phyloP scores from a whole-genome alignment of 495 filamentous ascomycete species.

The Penicillium egyptiacum region DNA sequence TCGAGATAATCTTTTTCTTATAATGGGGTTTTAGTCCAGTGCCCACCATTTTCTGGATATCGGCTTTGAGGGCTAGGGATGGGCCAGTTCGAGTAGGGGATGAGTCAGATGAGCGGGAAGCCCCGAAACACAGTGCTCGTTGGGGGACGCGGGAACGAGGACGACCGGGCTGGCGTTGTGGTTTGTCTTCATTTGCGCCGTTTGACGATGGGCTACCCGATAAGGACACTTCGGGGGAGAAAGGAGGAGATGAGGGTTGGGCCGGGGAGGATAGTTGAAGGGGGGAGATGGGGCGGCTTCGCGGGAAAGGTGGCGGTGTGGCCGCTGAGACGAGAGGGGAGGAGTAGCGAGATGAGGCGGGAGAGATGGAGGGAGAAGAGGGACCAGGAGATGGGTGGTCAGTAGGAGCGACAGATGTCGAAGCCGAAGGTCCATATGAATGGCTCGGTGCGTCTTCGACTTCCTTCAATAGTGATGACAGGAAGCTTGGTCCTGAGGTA shows the following conservation, averaged over 20 bases:
- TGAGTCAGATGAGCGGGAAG: conserved; percentile 56
- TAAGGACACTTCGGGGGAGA: conserved; percentile 51
- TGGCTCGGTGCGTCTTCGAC: conserved; percentile 69
- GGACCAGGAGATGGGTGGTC: conserved; percentile 53
- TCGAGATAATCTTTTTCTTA: conserved; percentile 62
- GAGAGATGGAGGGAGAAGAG: conserved; percentile 74
- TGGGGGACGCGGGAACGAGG: conserved; percentile 37
- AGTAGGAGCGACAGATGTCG: conserved; percentile 42
- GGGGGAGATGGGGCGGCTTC: conserved; percentile 64
- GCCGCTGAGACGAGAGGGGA: conserved; percentile 68
- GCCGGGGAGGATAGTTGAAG: conserved; percentile 63
- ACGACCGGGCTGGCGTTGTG: conserved; percentile 15
- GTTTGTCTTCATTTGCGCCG: conserved; percentile 16
- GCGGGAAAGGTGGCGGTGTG: conserved; percentile 69
- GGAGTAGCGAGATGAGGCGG: conserved; percentile 62
- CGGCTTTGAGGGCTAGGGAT: conserved; percentile 72
- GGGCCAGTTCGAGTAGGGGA: conserved; percentile 58
- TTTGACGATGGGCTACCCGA: conserved; percentile 27
- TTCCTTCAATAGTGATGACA: conserved; percentile 81
- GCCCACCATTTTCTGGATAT: conserved; percentile 78
- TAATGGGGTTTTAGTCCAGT: conserved; percentile 75
- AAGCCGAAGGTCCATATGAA: conserved; percentile 47
- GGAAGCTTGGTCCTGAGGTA: conserved; percentile 61
- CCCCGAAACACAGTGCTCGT: conserved; percentile 40
- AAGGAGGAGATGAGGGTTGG: conserved; percentile 61